phyloP scores from a whole-genome alignment of 257 asterid genomes.

The Petunia secreta region DNA sequence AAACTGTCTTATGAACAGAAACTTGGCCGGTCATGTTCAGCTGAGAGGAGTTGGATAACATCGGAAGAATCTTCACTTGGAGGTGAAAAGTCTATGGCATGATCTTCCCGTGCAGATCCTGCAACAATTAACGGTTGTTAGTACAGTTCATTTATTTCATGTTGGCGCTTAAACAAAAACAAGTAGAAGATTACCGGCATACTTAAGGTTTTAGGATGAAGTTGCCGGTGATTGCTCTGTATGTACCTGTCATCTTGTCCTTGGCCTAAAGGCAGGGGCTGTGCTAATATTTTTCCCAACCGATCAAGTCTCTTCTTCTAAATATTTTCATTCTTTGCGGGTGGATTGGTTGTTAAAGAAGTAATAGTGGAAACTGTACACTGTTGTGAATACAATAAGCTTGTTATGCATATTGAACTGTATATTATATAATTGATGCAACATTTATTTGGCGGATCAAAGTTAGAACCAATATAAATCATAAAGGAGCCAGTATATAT shows the following conservation, averaged over 20 bases:
- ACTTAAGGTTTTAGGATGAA: not conserved
- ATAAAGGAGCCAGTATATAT: too few species aligned
- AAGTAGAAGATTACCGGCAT: not conserved
- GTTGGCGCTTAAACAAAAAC: not conserved
- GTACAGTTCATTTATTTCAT: not conserved
- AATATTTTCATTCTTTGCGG: not conserved
- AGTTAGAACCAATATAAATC: too few species aligned
- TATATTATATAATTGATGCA: not conserved
- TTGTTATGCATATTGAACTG: not conserved
- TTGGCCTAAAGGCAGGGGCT: not conserved
- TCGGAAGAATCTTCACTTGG: slow-evolving; percentile 21
- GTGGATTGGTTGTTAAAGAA: not conserved
- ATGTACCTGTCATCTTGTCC: not conserved
- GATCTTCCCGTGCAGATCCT: slow-evolving; percentile 20
- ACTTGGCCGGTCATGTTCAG: slow-evolving; percentile 48
- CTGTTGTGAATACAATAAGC: not conserved
- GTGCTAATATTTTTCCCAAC: not conserved
- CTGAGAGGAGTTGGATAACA: slow-evolving; percentile 38
- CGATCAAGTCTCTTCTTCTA: not conserved
- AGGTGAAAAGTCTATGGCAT: not conserved
- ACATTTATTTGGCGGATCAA: not conserved
- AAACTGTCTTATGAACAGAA: slow-evolving; percentile 36
- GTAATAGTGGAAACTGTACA: not conserved
- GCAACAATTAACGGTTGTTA: not conserved
- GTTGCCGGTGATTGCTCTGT: not conserved